Conservation (phyloP, 345 rosid species). For the Syzygium aqueum region DNA sequence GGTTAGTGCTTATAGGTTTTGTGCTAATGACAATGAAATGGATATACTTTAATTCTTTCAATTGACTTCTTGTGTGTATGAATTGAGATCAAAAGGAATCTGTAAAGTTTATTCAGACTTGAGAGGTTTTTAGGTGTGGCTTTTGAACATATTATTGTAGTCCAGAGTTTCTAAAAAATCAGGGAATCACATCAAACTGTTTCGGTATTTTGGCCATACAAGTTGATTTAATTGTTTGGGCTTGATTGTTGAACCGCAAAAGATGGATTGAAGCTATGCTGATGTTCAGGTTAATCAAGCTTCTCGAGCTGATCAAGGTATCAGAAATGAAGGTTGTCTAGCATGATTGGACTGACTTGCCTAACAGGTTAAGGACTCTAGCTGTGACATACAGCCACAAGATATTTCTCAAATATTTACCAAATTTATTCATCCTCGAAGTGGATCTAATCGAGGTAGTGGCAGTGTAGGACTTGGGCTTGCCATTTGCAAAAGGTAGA, state of each 20-base stretch:
- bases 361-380: neutral
- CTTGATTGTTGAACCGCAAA: neutral
- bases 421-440: too few relatives aligned
- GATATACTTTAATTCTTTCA: neutral
- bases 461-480: too few relatives aligned
- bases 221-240: neutral
- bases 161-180: neutral
- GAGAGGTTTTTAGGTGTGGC: neutral
- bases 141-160: neutral
- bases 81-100: neutral
- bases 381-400: too few relatives aligned
- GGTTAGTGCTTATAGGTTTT: neutral
- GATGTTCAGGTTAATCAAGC: constrained; percentile 72
- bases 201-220: neutral
- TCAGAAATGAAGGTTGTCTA: constrained; percentile 43
- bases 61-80: neutral
- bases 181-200: neutral
- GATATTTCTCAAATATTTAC: too few relatives aligned
- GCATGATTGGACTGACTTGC: constrained; percentile 58
- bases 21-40: neutral
- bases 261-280: neutral
- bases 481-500: too few relatives aligned
- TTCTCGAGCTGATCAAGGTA: constrained; percentile 49
- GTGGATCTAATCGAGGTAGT: too few relatives aligned
- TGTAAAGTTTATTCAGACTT: neutral